phyloP scores from a whole-genome alignment of 1,284 basidiomycete genomes.

The Testicularia cyperi region DNA sequence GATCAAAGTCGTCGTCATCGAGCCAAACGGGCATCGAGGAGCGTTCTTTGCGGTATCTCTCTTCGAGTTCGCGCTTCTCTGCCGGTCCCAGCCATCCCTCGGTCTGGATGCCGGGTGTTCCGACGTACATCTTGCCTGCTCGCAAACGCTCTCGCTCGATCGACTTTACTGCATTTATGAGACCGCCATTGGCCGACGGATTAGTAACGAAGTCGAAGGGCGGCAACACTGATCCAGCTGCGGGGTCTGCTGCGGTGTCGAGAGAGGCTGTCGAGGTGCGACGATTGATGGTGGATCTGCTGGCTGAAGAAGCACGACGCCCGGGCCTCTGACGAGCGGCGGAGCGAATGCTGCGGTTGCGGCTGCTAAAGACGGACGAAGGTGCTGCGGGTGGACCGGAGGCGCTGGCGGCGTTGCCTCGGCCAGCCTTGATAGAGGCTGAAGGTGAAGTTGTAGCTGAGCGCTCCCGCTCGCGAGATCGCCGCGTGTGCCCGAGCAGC shows the following conservation, averaged over 20 bases:
- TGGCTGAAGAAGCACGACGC: slow-evolving; percentile 26
- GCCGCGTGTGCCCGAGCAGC: slow-evolving; percentile 24
- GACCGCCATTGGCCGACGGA: slow-evolving; percentile 56
- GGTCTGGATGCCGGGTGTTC: slow-evolving; percentile 50
- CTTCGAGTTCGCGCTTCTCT: slow-evolving; percentile 67
- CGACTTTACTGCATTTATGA: slow-evolving; percentile 57
- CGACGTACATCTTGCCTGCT: slow-evolving; percentile 52
- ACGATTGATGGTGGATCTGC: slow-evolving; percentile 21
- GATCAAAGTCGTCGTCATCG: slow-evolving; percentile 66
- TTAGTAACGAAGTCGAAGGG: slow-evolving; percentile 53
- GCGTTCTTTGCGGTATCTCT: slow-evolving; percentile 67
- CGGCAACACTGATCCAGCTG: slow-evolving; percentile 14
- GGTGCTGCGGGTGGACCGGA: slow-evolving; percentile 28
- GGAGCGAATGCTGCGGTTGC: slow-evolving; percentile 25
- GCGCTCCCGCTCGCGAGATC: too few species aligned
- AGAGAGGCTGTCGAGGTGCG: slow-evolving; percentile 36
- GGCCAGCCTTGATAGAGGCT: slow-evolving; percentile 19
- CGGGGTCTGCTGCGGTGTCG: slow-evolving; percentile 28
- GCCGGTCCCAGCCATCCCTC: slow-evolving; percentile 46
- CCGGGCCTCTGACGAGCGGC: slow-evolving; percentile 6
- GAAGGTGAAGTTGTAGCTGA: slow-evolving; percentile 21
- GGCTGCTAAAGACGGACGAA: slow-evolving; percentile 35
- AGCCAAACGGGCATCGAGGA: slow-evolving; percentile 77
- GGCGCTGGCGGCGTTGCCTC: neutral
- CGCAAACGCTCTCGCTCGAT: slow-evolving; percentile 44